A percentile compares a stretch with the other conserved stretches of the same genome.
These are phyloP conservation scores for Pseudocercospora crystallina DNA, from an alignment of 2,329 filamentous ascomycete genomes.

Conservation along the genomic window DNA sequence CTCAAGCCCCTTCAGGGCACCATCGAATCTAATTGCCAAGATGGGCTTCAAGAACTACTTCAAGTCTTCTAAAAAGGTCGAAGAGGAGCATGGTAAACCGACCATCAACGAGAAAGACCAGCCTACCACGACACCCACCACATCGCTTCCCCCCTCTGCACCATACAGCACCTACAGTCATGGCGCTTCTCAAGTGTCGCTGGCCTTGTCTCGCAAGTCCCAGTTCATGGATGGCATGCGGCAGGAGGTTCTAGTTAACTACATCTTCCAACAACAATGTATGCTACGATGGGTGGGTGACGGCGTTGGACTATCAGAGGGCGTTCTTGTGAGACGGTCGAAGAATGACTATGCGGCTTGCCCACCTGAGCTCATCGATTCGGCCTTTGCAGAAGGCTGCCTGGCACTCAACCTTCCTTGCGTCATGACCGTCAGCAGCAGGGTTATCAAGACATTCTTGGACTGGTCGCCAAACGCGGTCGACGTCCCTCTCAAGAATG, in stretches of 20 bases:
- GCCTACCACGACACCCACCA: conserved; percentile 38
- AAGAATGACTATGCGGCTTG: conserved; percentile 66
- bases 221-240: conserved; percentile 21
- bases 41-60: conserved; percentile 67
- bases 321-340: conserved; percentile 68
- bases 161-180: conserved; percentile 40
- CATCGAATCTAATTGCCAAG: conserved; percentile 15
- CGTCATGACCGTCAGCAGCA: conserved; percentile 77
- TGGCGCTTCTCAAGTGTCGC: conserved; percentile 54
- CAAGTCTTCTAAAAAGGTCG: conserved; percentile 52
- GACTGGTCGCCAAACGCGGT: conserved; percentile 70
- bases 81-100: conserved; percentile 26
- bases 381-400: conserved; percentile 64
- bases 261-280: conserved; percentile 78
- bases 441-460: conserved; percentile 76
- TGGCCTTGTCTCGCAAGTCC: conserved; percentile 28
- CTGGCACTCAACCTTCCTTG: conserved; percentile 72
- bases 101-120: conserved; percentile 23
- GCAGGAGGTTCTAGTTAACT: conserved; percentile 53
- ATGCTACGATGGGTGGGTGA: conserved; percentile 72
- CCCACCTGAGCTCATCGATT: conserved; percentile 63
- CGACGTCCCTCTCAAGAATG: conserved; percentile 74
- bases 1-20: background rate
- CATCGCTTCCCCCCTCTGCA: conserved; percentile 21
- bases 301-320: conserved; percentile 66